Percentiles rank a stretch among this genome's conserved stretches.
Evolutionary conservation across 1,139 yeast genomes (phyloP).

Genomic region (Yamadazyma taylorii): DNA sequence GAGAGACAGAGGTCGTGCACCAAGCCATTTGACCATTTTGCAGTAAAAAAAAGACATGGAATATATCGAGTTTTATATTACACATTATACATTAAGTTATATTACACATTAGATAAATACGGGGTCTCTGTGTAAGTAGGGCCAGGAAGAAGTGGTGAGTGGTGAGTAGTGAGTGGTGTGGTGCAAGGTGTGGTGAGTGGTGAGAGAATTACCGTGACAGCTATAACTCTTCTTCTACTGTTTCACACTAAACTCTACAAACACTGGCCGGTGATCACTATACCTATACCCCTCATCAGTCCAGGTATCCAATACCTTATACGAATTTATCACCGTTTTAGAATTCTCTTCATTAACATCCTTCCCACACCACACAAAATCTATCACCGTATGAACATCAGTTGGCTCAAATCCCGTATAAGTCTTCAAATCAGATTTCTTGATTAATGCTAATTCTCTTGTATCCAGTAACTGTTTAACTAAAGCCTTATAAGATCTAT

Average conservation of each 20-base stretch:
- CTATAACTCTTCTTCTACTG: too few species aligned
- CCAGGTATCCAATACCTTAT: slow-evolving; percentile 34
- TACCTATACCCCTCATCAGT: slow-evolving; percentile 25
- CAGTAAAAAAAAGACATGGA: too few species aligned
- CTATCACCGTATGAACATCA: slow-evolving; percentile 21
- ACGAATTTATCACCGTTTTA: slow-evolving; percentile 23
- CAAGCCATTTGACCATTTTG: too few species aligned
- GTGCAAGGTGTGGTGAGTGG: too few species aligned
- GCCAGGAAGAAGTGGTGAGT: too few species aligned
- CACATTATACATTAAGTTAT: too few species aligned
- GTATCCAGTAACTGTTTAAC: slow-evolving; percentile 24
- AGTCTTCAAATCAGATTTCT: slow-evolving; percentile 28
- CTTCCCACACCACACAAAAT: slow-evolving; percentile 29
- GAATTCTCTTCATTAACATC: slow-evolving; percentile 18
- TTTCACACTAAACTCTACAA: slow-evolving; percentile 24
- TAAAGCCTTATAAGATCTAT: slow-evolving; percentile 22
- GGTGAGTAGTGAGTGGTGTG: too few species aligned
- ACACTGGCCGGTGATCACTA: slow-evolving; percentile 47
- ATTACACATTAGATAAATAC: too few species aligned
- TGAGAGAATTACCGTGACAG: too few species aligned
- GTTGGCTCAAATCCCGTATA: slow-evolving; percentile 38
- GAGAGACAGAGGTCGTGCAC: too few species aligned
- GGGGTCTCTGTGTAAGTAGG: too few species aligned
- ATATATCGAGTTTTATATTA: too few species aligned
- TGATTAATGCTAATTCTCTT: slow-evolving; percentile 14